A percentile compares a stretch with the other conserved stretches of the same genome.
phyloP scores from a whole-genome alignment of 768 basidiomycete species.

The Boletus tylopilopsis region DNA sequence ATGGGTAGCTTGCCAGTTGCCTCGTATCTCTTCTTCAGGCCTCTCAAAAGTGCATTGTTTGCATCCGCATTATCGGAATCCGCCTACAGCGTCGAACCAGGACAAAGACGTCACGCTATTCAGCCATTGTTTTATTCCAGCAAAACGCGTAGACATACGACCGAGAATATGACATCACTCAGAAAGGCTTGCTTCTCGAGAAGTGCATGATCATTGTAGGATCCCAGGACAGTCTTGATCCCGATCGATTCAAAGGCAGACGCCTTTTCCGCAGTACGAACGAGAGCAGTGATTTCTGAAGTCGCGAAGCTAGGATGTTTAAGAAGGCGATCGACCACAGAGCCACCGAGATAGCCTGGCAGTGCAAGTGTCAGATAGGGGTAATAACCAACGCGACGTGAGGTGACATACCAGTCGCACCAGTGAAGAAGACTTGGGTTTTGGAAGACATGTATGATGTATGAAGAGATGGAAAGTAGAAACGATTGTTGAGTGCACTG shows the following conservation, averaged over 20 bases:
- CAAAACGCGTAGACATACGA: constrained; percentile 25
- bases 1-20: constrained; percentile 41
- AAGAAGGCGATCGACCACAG: constrained; percentile 30
- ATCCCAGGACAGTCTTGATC: constrained; percentile 36
- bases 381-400: not conserved
- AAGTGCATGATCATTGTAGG: constrained; percentile 39
- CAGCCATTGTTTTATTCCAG: no score
- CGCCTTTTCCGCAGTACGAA: constrained; percentile 29
- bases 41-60: constrained; percentile 45
- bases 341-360: constrained; percentile 34
- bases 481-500: no score
- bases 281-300: constrained; percentile 26
- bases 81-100: no score
- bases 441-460: no score
- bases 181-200: constrained; percentile 42
- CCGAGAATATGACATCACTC: constrained; percentile 43
- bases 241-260: constrained; percentile 20
- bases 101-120: not conserved
- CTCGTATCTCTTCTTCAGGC: constrained; percentile 45
- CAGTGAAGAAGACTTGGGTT: constrained; percentile 19
- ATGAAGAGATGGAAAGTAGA: not conserved
- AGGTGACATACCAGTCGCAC: constrained; percentile 20
- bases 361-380: not conserved
- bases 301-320: constrained; percentile 18
- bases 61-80: constrained; percentile 47